Base-by-base conservation (phyloP, 2,329 filamentous ascomycete species). In the Cercospora brassicicola region DNA sequence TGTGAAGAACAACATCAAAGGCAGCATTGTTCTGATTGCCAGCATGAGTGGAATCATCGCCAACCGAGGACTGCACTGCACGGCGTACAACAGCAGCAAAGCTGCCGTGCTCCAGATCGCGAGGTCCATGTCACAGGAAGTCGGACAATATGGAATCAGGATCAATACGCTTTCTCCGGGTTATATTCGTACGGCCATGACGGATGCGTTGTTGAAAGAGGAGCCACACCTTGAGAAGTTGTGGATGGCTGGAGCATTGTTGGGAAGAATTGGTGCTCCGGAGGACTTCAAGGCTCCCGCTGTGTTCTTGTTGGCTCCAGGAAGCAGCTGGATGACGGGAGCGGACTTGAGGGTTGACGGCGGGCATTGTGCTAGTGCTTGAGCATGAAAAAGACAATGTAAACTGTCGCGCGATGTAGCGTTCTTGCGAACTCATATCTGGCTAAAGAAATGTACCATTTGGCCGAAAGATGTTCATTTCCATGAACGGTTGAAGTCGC, bases 301-400 rank as follows among this genome's bases (percentile, higher is more conserved):
- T 2, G 85, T 90, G 9, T 91, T 90, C 76, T 81, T 90, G 72
- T 80, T 91, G 23, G 89, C 87, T 73, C 87, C 90, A 73, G 89
- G 88, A 2, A 90, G 87, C 77, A 86, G 86, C 67, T 91, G 89
- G 76, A 91, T 91, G 88, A 91, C 89, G 0, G 89, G 88, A 0
- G 85, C 86, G 36, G 89, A 91, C 72, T 76, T 93, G 76, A 81
- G 89, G 33, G 89, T 92, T 59, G 90, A 93, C 75, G 90, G 90
- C 10, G 90, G 90, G 0, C 90, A 93, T 55, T 69, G 67, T 60
- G 72, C 72, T 20, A 67, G 71, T 61, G 72, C 72, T 8, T 74
- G 60, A 45, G 26, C 53, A 28, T 10, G n/a, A n/a, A n/a, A 56
- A n/a, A 15, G 28, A 30, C n/a, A 10, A 36, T 42, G 28, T 31